Percentiles rank a stretch among this genome's conserved stretches.
Conservation (phyloP, 2,329 filamentous ascomycete genomes). For the Alternaria angustiovoidea region DNA sequence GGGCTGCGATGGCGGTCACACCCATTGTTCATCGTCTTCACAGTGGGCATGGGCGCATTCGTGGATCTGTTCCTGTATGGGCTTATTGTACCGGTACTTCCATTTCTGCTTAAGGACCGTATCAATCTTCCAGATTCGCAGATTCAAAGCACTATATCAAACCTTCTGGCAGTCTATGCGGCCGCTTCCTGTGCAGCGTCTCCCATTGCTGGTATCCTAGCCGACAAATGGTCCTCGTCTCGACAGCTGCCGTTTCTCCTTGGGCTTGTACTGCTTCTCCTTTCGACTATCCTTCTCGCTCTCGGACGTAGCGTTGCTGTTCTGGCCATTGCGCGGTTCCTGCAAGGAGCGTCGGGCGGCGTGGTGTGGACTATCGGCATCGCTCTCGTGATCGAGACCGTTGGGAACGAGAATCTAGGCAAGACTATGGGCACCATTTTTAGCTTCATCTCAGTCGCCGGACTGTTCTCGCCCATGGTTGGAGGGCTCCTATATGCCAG, state of each 20-base stretch:
- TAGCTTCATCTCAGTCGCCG: slow-evolving; percentile 66
- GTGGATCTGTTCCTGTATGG: slow-evolving; percentile 68
- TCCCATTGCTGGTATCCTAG: slow-evolving; percentile 62
- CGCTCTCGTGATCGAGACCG: slow-evolving; percentile 67
- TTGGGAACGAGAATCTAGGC: slow-evolving; percentile 64
- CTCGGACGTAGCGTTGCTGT: slow-evolving; percentile 58
- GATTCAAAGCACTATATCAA: slow-evolving; percentile 63
- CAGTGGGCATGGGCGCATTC: slow-evolving; percentile 64
- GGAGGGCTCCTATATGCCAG: slow-evolving; percentile 69
- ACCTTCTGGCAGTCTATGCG: slow-evolving; percentile 63
- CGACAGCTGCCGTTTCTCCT: slow-evolving; percentile 66
- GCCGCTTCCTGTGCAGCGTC: slow-evolving; percentile 62
- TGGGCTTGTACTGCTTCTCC: slow-evolving; percentile 61
- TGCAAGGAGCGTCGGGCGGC: slow-evolving; percentile 66
- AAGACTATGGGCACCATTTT: slow-evolving; percentile 70
- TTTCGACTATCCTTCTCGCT: slow-evolving; percentile 65
- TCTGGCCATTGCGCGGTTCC: slow-evolving; percentile 61
- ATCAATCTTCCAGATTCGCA: slow-evolving; percentile 58
- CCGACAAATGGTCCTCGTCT: slow-evolving; percentile 60
- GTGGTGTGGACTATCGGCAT: slow-evolving; percentile 69
- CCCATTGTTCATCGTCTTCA: slow-evolving; percentile 65
- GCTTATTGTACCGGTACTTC: slow-evolving; percentile 65
- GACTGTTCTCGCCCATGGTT: slow-evolving; percentile 64
- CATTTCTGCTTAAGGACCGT: slow-evolving; percentile 64
- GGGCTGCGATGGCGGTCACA: slow-evolving; percentile 65